Evolutionary conservation across 768 basidiomycete genomes (phyloP), one percentile per base, ranked within the genome.

Genomic region (Xerocomellus chrysenteron): DNA sequence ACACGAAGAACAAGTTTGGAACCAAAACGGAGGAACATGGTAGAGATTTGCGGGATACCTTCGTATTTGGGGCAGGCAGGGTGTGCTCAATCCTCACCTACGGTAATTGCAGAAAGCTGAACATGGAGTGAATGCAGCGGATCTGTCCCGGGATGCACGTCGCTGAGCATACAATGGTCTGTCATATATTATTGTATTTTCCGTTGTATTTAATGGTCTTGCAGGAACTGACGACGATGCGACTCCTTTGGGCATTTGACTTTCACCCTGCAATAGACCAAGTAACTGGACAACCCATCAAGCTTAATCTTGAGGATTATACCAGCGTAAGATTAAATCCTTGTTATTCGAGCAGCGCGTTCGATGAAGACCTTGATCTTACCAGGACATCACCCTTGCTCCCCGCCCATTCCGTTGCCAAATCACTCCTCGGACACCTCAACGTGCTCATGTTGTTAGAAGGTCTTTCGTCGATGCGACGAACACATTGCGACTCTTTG

Each of bases 71-170:
- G 12, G 39, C 46, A 17, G 53, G 53, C n/a, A 54, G 53, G 32
- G 53, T 47, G 47, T 47, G 46, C 33, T 12, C 10, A 41, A 33
- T 12, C 19, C 32, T 33, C 5, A 12, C 19, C 2, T 12, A 11
- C 1, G 16, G 16, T 12, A 13, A 4, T 41, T 12, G 19, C 13
- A 41, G 16, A 6, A 26, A 24, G 40, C 11, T 54, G 16, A 53
- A 11, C 19, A 33, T 41, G 10, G 30, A 47, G 6, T 35, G 14
- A 13, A 54, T 47, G 0, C 16, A 54, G 53, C 40, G 53, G 19
- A 54, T 54, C 5, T 54, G 53, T 33, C 53, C 53, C 7, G 53
- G 53, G 28, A 54, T 52, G 51, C 51, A 52, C 43, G 24, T 52
- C n/a, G 51, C 51, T 5, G 51, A 52, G 35, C 21, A 44, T n/a